These are phyloP conservation scores for Cotoneaster glaucophyllus DNA, from an alignment of 306 rosid species.

Conservation along the genomic window DNA sequence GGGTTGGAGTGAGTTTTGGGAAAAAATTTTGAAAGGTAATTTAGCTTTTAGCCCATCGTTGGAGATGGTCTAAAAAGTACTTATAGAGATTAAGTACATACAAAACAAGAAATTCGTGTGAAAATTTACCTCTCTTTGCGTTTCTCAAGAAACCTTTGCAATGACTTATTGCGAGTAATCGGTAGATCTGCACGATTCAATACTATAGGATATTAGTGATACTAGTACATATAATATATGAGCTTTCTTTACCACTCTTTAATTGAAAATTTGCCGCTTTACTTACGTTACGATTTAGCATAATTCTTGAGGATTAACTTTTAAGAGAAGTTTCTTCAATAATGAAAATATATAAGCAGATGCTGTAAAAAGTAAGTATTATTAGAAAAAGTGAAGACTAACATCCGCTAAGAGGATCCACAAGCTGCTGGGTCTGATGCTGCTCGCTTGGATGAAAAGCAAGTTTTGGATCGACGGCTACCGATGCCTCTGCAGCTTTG, in stretches of 20 bases:
- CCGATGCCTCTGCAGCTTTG: neutral
- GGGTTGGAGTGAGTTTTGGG: too few species aligned
- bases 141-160: slow-evolving; percentile 47
- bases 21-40: too few species aligned
- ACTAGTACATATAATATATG: too few species aligned
- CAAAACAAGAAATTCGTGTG: too few species aligned
- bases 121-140: slow-evolving; percentile 43
- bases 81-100: too few species aligned
- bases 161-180: slow-evolving; percentile 33
- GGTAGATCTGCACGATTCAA: slow-evolving; percentile 34
- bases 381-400: neutral
- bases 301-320: neutral
- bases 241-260: neutral
- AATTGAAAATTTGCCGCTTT: too few species aligned
- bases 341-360: too few species aligned
- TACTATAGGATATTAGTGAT: neutral
- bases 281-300: too few species aligned
- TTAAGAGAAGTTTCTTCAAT: neutral
- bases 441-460: slow-evolving; percentile 8
- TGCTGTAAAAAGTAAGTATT: neutral
- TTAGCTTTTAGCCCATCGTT: too few species aligned
- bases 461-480: neutral
- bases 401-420: slow-evolving; percentile 22
- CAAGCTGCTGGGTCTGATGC: neutral
- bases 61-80: too few species aligned